Conservation (phyloP, 2,329 filamentous ascomycete genomes). For the Lizonia empirigonia region DNA sequence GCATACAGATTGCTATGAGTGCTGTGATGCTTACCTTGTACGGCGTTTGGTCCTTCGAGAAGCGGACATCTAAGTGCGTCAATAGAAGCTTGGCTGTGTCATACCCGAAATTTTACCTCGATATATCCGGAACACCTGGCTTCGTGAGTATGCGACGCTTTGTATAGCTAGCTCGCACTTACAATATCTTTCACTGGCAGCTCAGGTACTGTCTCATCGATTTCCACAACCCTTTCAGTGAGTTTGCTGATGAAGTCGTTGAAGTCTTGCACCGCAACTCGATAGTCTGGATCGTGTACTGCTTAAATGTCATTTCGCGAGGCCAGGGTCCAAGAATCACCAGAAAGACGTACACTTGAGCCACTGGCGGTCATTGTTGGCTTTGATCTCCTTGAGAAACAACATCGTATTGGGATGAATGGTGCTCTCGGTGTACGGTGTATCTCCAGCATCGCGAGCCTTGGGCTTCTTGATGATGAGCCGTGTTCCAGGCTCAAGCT, state of each 20-base stretch:
- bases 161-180: constrained; percentile 27
- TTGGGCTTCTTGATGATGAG: constrained; percentile 68
- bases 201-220: constrained; percentile 83
- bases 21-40: constrained; percentile 70
- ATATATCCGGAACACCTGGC: constrained; percentile 79
- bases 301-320: constrained; percentile 21
- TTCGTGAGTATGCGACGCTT: constrained; percentile 15
- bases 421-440: constrained; percentile 61
- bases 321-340: too few species aligned
- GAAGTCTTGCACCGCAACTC: constrained; percentile 80
- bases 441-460: constrained; percentile 64
- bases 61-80: constrained; percentile 68
- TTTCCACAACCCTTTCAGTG: constrained; percentile 70
- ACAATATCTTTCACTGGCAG: constrained; percentile 82
- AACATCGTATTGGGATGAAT: constrained; percentile 69
- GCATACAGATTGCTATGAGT: neutral
- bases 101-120: constrained; percentile 50
- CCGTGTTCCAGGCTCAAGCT: constrained; percentile 63
- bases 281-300: constrained; percentile 82
- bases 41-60: constrained; percentile 81
- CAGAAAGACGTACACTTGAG: constrained; percentile 60
- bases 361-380: constrained; percentile 68
- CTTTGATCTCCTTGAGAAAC: constrained; percentile 63
- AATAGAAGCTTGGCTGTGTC: neutral
- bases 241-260: constrained; percentile 76